A percentile compares a stretch with the other conserved stretches of the same genome.
Evolutionary conservation across 768 basidiomycete genomes (phyloP).

Genomic region (Lactifluus rugatus): DNA sequence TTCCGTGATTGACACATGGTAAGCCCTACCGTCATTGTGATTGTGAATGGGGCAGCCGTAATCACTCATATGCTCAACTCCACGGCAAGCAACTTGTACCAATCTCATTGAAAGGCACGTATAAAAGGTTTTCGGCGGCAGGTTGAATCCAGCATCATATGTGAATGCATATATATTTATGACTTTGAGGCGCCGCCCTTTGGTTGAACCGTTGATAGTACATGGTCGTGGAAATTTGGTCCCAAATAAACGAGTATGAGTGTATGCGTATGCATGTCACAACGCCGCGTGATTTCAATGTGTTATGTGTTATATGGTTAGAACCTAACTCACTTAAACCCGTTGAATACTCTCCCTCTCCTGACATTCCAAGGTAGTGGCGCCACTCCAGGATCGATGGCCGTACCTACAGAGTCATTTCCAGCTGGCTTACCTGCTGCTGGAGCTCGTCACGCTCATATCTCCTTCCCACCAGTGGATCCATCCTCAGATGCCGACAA

Average conservation of each 20-base stretch:
- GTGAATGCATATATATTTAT: no score
- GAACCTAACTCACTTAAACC: no score
- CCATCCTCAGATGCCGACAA: slow-evolving; percentile 6
- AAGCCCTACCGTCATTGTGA: neutral
- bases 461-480: slow-evolving; percentile 27
- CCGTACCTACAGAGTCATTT: slow-evolving; percentile 3
- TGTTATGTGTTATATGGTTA: no score
- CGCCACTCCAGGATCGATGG: neutral
- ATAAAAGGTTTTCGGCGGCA: neutral
- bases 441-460: slow-evolving; percentile 23
- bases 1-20: no score
- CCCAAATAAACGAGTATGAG: no score
- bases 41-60: neutral
- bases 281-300: neutral
- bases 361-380: neutral
- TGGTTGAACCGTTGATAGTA: no score
- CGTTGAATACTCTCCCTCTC: no score
- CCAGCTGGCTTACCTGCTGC: slow-evolving; percentile 23
- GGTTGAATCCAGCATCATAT: no score
- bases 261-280: no score
- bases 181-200: no score
- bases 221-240: no score
- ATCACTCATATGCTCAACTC: neutral
- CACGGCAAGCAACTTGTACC: neutral
- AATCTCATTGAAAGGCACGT: neutral